Percentiles rank a stretch among this genome's conserved stretches.
These are phyloP conservation scores for Ampelocalamus luodianensis DNA, from an alignment of 176 grass and related monocot species.

Conservation along the genomic window DNA sequence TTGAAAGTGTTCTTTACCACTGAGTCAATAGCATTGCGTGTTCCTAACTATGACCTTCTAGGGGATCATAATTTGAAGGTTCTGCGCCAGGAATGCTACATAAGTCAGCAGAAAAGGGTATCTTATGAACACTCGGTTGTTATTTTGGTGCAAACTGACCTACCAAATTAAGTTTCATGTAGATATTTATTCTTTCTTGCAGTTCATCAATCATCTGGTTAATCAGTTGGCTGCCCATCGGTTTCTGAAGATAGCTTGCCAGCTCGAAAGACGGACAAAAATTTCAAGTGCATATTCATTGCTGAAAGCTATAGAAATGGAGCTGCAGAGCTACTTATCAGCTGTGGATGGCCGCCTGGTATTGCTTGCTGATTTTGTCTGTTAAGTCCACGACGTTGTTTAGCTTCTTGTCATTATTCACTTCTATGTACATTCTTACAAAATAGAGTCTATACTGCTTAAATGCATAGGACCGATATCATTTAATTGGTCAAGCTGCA, in stretches of 20 bases:
- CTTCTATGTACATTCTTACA: slow-evolving; percentile 42
- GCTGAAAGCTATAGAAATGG: slow-evolving; percentile 75
- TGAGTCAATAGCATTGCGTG: neutral
- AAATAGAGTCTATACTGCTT: slow-evolving; percentile 31
- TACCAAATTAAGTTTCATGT: slow-evolving; percentile 17
- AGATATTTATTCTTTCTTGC: slow-evolving; percentile 38
- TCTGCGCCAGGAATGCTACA: slow-evolving; percentile 53
- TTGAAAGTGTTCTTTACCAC: slow-evolving; percentile 2
- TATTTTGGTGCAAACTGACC: slow-evolving; percentile 10
- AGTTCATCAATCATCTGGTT: slow-evolving; percentile 88
- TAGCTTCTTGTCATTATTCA: slow-evolving; percentile 22
- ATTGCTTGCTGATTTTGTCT: slow-evolving; percentile 36
- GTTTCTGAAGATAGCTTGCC: slow-evolving; percentile 82
- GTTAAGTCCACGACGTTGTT: neutral
- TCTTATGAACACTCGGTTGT: neutral
- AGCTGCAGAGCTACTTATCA: slow-evolving; percentile 78
- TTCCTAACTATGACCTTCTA: slow-evolving; percentile 40
- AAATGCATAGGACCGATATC: slow-evolving; percentile 62
- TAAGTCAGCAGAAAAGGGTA: slow-evolving; percentile 61
- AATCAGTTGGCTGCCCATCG: slow-evolving; percentile 76
- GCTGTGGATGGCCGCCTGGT: slow-evolving; percentile 66
- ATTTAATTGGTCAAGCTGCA: slow-evolving; percentile 68
- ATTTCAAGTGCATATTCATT: slow-evolving; percentile 67
- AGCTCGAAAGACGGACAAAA: slow-evolving; percentile 63
- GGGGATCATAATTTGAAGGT: slow-evolving; percentile 54